Evolutionary conservation across 139 green algal genomes (phyloP), one percentile per base, ranked within the genome.

Genomic region (Chlorella sp.): DNA sequence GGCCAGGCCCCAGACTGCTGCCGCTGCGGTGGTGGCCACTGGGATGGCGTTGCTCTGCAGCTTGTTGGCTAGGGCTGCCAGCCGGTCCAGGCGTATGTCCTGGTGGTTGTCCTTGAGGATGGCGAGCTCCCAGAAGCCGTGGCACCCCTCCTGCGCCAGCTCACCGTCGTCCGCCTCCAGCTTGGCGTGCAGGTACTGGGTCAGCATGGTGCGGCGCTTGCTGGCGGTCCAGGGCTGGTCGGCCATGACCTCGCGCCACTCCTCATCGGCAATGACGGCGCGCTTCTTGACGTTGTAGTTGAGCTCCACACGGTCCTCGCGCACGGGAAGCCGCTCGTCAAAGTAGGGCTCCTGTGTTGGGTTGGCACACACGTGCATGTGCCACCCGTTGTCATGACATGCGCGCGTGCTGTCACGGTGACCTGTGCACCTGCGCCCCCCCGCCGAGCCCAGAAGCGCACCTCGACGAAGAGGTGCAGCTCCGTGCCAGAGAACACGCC

Each of bases 101-200:
- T 55, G 67, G 65, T 91, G 87, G 77, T 91, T 75, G n/a, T 81
- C 72, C 69, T 84, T 85, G 62, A 89, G 88, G 34, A 93, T 84
- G 49, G 77, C 70, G 32, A 92, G 74, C 80, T 94, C 89, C 85
- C 88, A 92, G 59, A 94, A 83, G 49, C 86, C 87, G 55, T 88
- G 83, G 0, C 69, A 82, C 14, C 85, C 89, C 77, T 91, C 84
- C 70, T 72, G 30, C 27, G 80, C 68, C 55, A 89, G 77, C 42
- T 76, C 62, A 2, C 72, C 71, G 49, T 80, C 73, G 34, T 80
- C 74, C 0, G 74, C 70, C 67, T 87, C 76, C 36, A 88, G 72
- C 78, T 88, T 87, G 27, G 79, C 79, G 31, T 83, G 72, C 49
- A 81, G 74, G 62, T 79, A 84, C 1, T 17, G 24, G 22, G 60